Conservation (phyloP, 1,139 yeast species). For the Hansenula sp. region DNA sequence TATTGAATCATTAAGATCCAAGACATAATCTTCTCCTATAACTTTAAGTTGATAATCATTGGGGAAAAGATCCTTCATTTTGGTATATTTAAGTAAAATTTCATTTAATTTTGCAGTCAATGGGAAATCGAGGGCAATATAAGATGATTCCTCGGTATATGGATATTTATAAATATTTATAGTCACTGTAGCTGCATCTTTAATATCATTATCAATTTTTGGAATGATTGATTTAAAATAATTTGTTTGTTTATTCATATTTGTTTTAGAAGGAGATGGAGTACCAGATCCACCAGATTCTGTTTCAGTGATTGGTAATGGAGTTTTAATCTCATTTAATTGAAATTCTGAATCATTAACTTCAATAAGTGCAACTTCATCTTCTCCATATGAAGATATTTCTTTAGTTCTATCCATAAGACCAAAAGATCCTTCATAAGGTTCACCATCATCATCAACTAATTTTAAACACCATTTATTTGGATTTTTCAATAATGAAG, state of each 20-base stretch:
- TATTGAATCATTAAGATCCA: conserved; percentile 32
- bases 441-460: conserved; percentile 77
- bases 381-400: conserved; percentile 60
- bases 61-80: conserved; percentile 27
- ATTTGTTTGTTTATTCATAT: conserved; percentile 23
- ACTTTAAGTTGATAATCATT: conserved; percentile 29
- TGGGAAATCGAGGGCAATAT: conserved; percentile 24
- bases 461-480: conserved; percentile 65
- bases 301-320: conserved; percentile 37
- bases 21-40: conserved; percentile 22
- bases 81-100: conserved; percentile 27
- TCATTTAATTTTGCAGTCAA: conserved; percentile 31
- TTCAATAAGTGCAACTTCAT: conserved; percentile 56
- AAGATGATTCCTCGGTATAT: conserved; percentile 21
- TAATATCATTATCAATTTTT: conserved; percentile 17
- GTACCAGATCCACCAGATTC: conserved; percentile 12
- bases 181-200: conserved; percentile 23
- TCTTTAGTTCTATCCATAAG: conserved; percentile 52
- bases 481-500: conserved; percentile 35
- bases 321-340: conserved; percentile 40
- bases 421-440: conserved; percentile 72
- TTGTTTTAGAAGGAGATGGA: conserved; percentile 10
- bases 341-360: conserved; percentile 32
- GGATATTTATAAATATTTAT: conserved; percentile 30
- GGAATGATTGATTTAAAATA: conserved; percentile 32